These are phyloP conservation scores for Lentinus polychrous DNA, from an alignment of 1,284 basidiomycete genomes.

Conservation along the genomic window DNA sequence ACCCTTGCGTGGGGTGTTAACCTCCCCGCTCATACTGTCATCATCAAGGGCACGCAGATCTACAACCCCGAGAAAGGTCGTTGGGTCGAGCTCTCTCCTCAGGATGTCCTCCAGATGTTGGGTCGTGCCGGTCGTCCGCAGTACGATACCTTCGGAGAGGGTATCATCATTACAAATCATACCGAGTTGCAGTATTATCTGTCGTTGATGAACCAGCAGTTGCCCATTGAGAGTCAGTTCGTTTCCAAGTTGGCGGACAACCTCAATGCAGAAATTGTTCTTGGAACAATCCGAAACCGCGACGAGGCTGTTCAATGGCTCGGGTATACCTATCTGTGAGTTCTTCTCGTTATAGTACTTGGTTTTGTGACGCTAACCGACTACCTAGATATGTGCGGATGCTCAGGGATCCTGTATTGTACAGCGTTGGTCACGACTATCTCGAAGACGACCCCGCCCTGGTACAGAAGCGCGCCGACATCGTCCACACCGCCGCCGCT, in stretches of 20 bases:
- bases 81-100: conserved; percentile 94
- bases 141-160: conserved; percentile 96
- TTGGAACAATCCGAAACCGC: conserved; percentile 91
- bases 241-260: conserved; percentile 93
- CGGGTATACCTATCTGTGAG: conserved; percentile 89
- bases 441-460: conserved; percentile 79
- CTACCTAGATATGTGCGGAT: conserved; percentile 84
- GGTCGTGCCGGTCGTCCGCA: conserved; percentile 97
- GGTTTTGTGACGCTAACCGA: background rate
- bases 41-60: conserved; percentile 99
- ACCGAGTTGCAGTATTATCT: conserved; percentile 96
- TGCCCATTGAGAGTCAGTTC: conserved; percentile 96
- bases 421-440: conserved; percentile 89
- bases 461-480: conserved; percentile 92
- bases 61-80: conserved; percentile 99
- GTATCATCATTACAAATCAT: conserved; percentile 98
- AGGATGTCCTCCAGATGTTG: conserved; percentile 98
- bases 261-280: conserved; percentile 95
- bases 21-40: conserved; percentile 94
- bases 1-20: conserved; percentile 99
- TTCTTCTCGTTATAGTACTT: conserved; percentile 12
- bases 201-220: conserved; percentile 88
- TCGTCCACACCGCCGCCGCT: conserved; percentile 90
- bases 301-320: conserved; percentile 99
- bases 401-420: conserved; percentile 86